Base-by-base conservation (phyloP, 495 filamentous ascomycete genomes). In the Aspergillus funiculosus region DNA sequence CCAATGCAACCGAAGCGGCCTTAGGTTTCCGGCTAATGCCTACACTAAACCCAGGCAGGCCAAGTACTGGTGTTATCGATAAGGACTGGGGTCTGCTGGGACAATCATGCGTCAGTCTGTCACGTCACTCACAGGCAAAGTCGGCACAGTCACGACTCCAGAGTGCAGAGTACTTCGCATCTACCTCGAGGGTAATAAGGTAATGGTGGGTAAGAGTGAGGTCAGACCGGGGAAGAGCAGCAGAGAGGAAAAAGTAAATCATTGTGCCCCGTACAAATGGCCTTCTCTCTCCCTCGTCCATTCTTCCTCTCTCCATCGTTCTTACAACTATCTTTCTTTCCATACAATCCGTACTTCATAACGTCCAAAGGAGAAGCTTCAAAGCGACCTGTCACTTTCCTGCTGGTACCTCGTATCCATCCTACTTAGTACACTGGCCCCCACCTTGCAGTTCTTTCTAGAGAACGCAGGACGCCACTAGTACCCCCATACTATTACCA, bases 41-140 rank as follows among this genome's bases (percentile, higher is more conserved):
- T 10, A n/a, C 22, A 15, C 55, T 54, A 52, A 18, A 26, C 55
- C 37, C 5, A 11, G 13, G 28, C 34, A 21, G 37, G 46, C n/a
- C 27, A 41, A 14, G 28, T 35, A 41, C 22, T 13, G 27, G n/a
- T 18, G 10, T 54, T 54, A 56, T 56, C 46, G 50, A 51, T 58
- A 58, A 54, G 50, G 13, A n/a, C n/a, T 48, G 31, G 19, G 47
- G 28, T 25, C 21, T 5, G 7, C 30, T 8, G 44, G 44, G 46
- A 26, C 34, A 43, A 46, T 46, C 40, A 52, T 58, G 53, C 56
- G 63, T 56, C 63, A 64, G 61, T 62, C 58, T 30, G 49, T 65
- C 60, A 67, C 61, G 66, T 69, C 66, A 69, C 56, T 49, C 37
- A 47, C 39, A n/a, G n/a, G n/a, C n/a, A n/a, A n/a, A n/a, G n/a